phyloP scores from a whole-genome alignment of 2,329 filamentous ascomycete genomes.

The Xylariomycetidae sp. region DNA sequence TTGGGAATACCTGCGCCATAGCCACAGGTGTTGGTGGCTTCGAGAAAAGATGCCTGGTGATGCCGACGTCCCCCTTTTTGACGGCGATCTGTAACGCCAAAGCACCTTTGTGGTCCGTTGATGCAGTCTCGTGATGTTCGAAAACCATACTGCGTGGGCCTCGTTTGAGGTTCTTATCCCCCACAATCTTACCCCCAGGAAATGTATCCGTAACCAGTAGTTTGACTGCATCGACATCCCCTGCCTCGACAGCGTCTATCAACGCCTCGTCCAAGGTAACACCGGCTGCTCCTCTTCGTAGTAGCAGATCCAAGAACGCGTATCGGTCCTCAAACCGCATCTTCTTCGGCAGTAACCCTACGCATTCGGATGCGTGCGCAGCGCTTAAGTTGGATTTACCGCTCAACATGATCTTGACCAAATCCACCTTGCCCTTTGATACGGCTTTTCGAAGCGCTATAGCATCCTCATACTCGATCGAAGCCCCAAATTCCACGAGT shows the following conservation, averaged over 20 bases:
- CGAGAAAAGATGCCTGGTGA: conserved; percentile 40
- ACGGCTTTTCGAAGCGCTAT: conserved; percentile 44
- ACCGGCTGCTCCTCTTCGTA: conserved; percentile 46
- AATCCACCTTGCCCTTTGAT: conserved; percentile 36
- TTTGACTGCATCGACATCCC: conserved; percentile 40
- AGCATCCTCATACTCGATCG: conserved; percentile 48
- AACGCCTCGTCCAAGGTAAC: conserved; percentile 41
- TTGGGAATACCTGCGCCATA: conserved; percentile 42
- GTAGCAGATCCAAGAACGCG: conserved; percentile 37
- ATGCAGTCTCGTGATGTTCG: conserved; percentile 43
- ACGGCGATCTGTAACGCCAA: conserved; percentile 46
- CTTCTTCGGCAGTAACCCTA: conserved; percentile 42
- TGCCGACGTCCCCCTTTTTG: conserved; percentile 35
- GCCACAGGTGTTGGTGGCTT: conserved; percentile 41
- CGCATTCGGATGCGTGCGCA: conserved; percentile 42
- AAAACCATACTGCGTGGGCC: conserved; percentile 27
- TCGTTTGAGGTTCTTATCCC: conserved; percentile 21
- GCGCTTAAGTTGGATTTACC: conserved; percentile 38
- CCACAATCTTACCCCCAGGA: conserved; percentile 26
- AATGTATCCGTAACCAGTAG: conserved; percentile 46
- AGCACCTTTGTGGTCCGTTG: conserved; percentile 46
- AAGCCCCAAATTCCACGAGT: conserved; percentile 47
- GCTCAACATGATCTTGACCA: conserved; percentile 42
- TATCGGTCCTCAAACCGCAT: conserved; percentile 39
- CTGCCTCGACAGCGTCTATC: conserved; percentile 41